Percentiles rank a stretch among this genome's conserved stretches.
Conservation (phyloP, 768 basidiomycete species). For the Rhizopogon salebrosus region DNA sequence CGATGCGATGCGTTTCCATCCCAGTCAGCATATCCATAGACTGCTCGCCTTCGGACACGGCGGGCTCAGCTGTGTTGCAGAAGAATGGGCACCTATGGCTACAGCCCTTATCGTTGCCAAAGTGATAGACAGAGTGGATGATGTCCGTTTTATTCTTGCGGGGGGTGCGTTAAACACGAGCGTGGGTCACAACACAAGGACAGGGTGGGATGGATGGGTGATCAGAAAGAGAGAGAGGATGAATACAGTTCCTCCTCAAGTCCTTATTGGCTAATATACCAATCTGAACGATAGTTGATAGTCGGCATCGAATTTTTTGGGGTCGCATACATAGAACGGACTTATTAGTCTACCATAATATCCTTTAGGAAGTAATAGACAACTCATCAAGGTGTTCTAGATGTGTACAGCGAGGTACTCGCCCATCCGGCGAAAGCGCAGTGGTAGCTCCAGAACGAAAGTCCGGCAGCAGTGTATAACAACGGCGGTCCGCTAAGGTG, state of each 20-base stretch:
- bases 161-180: neutral
- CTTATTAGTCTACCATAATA: neutral
- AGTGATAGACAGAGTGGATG: conserved; percentile 32
- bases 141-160: conserved; percentile 19
- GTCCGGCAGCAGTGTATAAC: too few relatives aligned
- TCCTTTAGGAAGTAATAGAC: neutral
- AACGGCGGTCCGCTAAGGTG: too few relatives aligned
- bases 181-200: conserved; percentile 26
- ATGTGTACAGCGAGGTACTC: neutral
- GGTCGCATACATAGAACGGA: neutral
- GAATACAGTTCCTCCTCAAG: neutral
- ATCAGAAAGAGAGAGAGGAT: conserved; percentile 2
- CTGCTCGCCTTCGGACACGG: conserved; percentile 43
- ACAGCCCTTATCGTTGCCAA: conserved; percentile 43
- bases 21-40: conserved; percentile 16
- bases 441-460: neutral
- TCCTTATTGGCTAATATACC: neutral
- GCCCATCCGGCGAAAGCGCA: neutral
- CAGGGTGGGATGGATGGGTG: conserved; percentile 43
- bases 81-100: conserved; percentile 46
- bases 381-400: neutral
- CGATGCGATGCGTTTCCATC: conserved; percentile 38
- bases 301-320: neutral
- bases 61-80: conserved; percentile 33
- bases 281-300: neutral